Evolutionary conservation across 306 rosid species (phyloP).

Genomic region (Dicorynia guianensis): DNA sequence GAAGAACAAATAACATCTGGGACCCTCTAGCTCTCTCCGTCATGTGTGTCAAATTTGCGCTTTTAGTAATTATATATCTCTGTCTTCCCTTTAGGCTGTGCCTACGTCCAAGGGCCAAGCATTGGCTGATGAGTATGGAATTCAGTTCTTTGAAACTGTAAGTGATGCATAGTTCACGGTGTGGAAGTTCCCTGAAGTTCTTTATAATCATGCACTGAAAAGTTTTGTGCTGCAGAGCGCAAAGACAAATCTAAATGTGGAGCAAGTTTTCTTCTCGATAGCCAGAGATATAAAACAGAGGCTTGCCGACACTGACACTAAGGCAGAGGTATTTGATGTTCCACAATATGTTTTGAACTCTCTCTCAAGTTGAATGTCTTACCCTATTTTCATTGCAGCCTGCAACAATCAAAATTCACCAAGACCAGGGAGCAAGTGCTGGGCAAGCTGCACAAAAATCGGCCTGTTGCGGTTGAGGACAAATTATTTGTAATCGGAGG

Average conservation of each 20-base stretch:
- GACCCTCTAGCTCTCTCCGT: conserved; percentile 7
- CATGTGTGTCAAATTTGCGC: conserved; percentile 12
- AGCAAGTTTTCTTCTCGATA: conserved; percentile 91
- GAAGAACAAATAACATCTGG: no score
- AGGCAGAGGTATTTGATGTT: conserved; percentile 65
- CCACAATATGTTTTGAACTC: background rate
- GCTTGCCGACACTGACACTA: conserved; percentile 77
- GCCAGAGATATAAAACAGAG: conserved; percentile 90
- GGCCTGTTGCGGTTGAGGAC: conserved; percentile 76
- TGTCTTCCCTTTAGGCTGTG: conserved; percentile 63
- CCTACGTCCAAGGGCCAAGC: conserved; percentile 96
- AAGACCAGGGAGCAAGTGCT: conserved; percentile 59
- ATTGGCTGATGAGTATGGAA: conserved; percentile 94
- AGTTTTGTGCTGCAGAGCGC: conserved; percentile 72
- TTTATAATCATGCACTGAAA: conserved; percentile 28
- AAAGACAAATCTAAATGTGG: conserved; percentile 92
- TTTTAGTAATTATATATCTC: conserved; percentile 13
- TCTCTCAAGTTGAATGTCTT: conserved; percentile 11
- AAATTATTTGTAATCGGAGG: conserved; percentile 26
- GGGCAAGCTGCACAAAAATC: conserved; percentile 69
- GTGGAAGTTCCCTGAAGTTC: conserved; percentile 24
- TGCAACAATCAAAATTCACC: conserved; percentile 71
- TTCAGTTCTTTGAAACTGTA: conserved; percentile 94
- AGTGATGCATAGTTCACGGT: conserved; percentile 49
- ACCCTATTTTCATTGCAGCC: conserved; percentile 57